These are phyloP conservation scores for Vitis cinerea DNA, from an alignment of 164 flowering plant species.

Conservation along the genomic window DNA sequence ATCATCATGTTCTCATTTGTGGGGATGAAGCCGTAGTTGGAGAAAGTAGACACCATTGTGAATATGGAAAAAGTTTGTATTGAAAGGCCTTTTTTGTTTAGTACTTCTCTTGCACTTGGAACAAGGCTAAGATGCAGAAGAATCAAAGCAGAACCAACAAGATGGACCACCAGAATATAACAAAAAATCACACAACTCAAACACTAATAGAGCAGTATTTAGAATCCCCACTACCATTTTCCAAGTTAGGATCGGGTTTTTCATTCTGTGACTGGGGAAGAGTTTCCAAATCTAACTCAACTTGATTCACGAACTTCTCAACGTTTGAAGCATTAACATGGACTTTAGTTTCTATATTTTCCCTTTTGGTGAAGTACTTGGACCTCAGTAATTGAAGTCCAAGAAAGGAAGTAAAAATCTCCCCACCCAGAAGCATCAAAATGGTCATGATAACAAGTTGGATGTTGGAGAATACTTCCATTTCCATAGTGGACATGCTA, in stretches of 20 bases:
- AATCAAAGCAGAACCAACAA: constrained; percentile 31
- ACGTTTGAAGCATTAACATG: neutral
- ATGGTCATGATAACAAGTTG: constrained; percentile 62
- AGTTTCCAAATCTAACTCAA: constrained; percentile 11
- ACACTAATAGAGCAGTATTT: constrained; percentile 17
- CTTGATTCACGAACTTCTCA: neutral
- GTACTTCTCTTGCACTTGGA: constrained; percentile 43
- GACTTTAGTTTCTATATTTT: neutral
- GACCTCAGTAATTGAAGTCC: constrained; percentile 29
- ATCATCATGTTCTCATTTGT: constrained; percentile 83
- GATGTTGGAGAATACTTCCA: constrained; percentile 75
- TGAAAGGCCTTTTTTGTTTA: constrained; percentile 40
- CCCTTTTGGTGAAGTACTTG: constrained; percentile 12
- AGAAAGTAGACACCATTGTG: constrained; percentile 24
- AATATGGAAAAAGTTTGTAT: constrained; percentile 44
- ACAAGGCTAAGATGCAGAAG: constrained; percentile 27
- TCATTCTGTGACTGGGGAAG: neutral
- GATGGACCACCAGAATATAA: constrained; percentile 37
- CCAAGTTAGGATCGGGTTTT: neutral
- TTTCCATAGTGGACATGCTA: constrained; percentile 79
- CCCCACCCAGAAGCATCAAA: constrained; percentile 75
- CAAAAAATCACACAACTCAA: constrained; percentile 36
- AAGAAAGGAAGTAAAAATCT: constrained; percentile 62
- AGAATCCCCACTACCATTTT: constrained; percentile 5
- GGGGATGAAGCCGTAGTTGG: constrained; percentile 44